Base-by-base conservation (phyloP, 2,329 filamentous ascomycete species). In the Sporothrix variecibatus region DNA sequence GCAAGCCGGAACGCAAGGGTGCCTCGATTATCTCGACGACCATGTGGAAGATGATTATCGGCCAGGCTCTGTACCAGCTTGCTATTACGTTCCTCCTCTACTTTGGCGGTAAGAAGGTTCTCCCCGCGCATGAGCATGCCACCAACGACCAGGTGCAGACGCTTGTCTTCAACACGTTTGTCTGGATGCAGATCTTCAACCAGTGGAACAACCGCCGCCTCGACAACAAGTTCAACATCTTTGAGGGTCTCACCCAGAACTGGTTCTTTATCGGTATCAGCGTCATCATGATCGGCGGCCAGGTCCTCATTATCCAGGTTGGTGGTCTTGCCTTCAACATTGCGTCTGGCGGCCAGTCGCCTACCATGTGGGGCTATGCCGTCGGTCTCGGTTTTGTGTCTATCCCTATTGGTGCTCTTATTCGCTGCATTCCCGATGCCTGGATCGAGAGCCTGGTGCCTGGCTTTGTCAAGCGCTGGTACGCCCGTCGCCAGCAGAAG, bases 121-220 rank as follows among this genome's bases (percentile, higher is more conserved):
- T 80, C 56, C 84, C 84, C 40, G 78, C 80, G 0, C 81, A 83
- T 3, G 82, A 86, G 70, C 80, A 84, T 46, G 81, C 87, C 49
- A 78, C 79, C 20, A 71, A 62, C 2, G 82, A 80, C 0, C 86
- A 93, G 78, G 86, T 97, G 75, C 86, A 90, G 73, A 97, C 94
- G 2, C 87, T 98, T 67, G 93, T 98, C 8, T 98, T 98, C 88
- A 98, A 98, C 85, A 96, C 94, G 0, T 98, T 98, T 81, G 95
- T 98, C 72, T 98, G 95, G 95, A 98, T 98, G 95, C 95, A 98
- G 79, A 97, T 98, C 78, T 98, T 98, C 86, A 98, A 98, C 83
- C 93, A 97, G 81, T 93, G 97, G 88, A 98, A 98, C 85, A 97
- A 97, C 84, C 94, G 95, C 75, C 94, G 95, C 15, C 87, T 98